Evolutionary conservation across 441 rosid genomes (phyloP), one percentile per base, ranked within the genome.

Genomic region (Sinapis alba): DNA sequence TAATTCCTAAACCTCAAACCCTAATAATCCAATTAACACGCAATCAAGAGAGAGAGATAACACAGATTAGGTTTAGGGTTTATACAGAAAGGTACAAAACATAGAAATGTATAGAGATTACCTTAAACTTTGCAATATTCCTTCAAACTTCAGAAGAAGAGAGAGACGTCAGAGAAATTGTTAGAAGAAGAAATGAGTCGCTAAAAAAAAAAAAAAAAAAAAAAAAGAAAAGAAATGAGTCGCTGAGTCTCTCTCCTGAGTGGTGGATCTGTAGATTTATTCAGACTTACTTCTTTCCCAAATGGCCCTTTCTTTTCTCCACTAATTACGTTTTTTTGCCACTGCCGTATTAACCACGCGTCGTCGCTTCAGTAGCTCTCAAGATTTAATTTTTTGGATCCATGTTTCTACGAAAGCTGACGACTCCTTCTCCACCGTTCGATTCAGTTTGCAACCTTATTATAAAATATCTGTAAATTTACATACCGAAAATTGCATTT

Each of bases 231-330:
- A n/a, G n/a, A n/a, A n/a, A n/a, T n/a, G n/a, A n/a, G n/a, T n/a
- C 9, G 7, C 47, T 41, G 47, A 41, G 47, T 13, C 15, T 41
- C 54, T 47, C 54, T 77, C 73, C 57, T 54, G 2, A 54, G 15
- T 59, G 67, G 45, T 60, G 61, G 81, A 78, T 78, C 78, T 78
- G 15, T 28, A 64, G 19, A 77, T 68, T 77, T 78, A 78, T 78
- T 1, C 63, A 45, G 21, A 66, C 18, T 28, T 50, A 1, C 15
- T 54, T 1, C 8, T 47, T 0, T 62, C 76, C 76, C 47, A 57
- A 78, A 68, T 24, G 4, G 18, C 67, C 81, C 56, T 5, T 68
- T 0, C 0, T 56, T 13, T 18, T 18, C 56, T 23, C 3, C 0
- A 0, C n/a, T 73, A 23, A 11, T 78, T 73, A 73, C 78, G 13